Base-by-base conservation (phyloP, 805 yeast genomes). In the Yarrowia osloensis region DNA sequence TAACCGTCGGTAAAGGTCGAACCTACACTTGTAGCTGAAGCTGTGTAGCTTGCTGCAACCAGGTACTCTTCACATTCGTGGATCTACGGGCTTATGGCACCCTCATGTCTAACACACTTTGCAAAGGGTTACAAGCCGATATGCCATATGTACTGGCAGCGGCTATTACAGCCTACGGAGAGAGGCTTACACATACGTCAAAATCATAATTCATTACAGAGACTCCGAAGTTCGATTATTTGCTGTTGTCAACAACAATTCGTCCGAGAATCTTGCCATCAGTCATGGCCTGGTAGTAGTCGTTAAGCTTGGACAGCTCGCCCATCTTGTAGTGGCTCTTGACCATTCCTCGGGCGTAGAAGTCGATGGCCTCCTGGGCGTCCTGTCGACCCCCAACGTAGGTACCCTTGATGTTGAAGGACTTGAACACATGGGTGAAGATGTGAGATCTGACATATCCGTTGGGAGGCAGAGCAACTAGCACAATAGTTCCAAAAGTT, bases 371-470 rank as follows among this genome's bases (percentile, higher is more conserved):
- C 81, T 89, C 93, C 70, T 88, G 84, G 71, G 94, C 85, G 79
- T 90, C 96, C 71, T 88, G 88, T 80, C 96, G 87, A 85, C 89
- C 89, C 73, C 96, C 97, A 70, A 90, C 96, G 76, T 89, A 89
- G 65, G 96, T 89, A 73, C 95, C 96, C 77, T 82, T 85, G 76
- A 90, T 87, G 74, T 82, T 81, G 77, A 88, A 81, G 68, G 90
- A 85, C 80, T 84, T 88, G 73, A 88, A 87, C 69, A 90, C 96
- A 59, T 89, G 86, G 70, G 82, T 80, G 81, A 90, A 88, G 66
- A 91, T 91, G 67, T 85, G 84, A 50, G 91, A 85, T 71, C 82
- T 81, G 73, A 86, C 85, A 77, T 85, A 84, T 70, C 94, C 94
- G 73, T 87, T 87, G 35, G 91, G 90, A 73, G 96, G 96, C 74